Evolutionary conservation across 2,329 filamentous ascomycete genomes (phyloP).

Genomic region (Cylindrodendrum hubeiense): DNA sequence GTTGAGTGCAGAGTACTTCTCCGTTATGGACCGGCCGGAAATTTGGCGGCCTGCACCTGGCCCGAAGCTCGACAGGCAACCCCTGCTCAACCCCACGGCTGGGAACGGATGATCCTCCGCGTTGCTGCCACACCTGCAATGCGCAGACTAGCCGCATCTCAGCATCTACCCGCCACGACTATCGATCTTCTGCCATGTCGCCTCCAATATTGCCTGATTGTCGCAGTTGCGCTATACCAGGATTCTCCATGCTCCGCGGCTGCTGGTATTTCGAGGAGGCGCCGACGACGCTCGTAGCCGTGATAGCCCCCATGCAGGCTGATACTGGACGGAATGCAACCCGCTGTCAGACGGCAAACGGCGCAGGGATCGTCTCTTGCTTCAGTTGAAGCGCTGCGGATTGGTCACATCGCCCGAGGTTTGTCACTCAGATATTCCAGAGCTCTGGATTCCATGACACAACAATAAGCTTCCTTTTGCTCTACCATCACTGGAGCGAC

Average conservation of each 20-base stretch:
- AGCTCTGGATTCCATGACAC: background rate
- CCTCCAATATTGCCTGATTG: slow-evolving; percentile 13
- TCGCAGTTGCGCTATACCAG: slow-evolving; percentile 10
- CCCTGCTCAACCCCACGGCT: slow-evolving; percentile 22
- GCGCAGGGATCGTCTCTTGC: background rate
- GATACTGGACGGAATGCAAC: background rate
- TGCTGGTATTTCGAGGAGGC: slow-evolving; percentile 5
- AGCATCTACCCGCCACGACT: slow-evolving; percentile 33
- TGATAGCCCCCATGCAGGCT: slow-evolving; percentile 11
- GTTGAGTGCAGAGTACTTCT: background rate
- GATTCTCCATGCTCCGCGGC: slow-evolving; percentile 21
- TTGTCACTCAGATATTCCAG: background rate
- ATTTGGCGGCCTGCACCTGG: background rate
- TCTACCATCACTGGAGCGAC: no score
- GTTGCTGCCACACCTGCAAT: slow-evolving; percentile 25
- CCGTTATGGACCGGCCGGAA: background rate
- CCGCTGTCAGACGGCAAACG: background rate
- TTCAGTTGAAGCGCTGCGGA: background rate
- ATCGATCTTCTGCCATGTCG: slow-evolving; percentile 32
- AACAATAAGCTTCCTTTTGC: no score
- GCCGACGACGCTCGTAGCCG: slow-evolving; percentile 7
- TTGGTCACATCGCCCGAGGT: background rate
- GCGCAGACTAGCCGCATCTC: slow-evolving; percentile 29
- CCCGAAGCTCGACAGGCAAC: slow-evolving; percentile 1
- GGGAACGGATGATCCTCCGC: slow-evolving; percentile 18